phyloP scores from a whole-genome alignment of 2,329 filamentous ascomycete species.

The Emergomyces africanus region DNA sequence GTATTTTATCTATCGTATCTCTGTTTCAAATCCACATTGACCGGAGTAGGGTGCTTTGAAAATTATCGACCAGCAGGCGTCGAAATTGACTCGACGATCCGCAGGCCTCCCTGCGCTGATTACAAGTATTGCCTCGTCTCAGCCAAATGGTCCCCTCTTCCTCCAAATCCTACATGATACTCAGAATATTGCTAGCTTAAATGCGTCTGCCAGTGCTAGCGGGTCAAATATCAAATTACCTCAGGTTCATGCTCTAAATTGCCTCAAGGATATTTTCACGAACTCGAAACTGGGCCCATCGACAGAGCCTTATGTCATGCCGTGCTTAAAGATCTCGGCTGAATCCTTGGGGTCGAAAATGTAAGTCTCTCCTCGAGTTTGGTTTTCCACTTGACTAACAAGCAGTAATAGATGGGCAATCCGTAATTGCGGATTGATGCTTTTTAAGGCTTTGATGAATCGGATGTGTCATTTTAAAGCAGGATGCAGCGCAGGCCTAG shows the following conservation, averaged over 20 bases:
- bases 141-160: slow-evolving; percentile 40
- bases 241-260: slow-evolving; percentile 93
- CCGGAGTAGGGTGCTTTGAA: slow-evolving; percentile 39
- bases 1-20: slow-evolving; percentile 26
- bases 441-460: slow-evolving; percentile 73
- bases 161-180: slow-evolving; percentile 30
- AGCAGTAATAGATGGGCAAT: slow-evolving; percentile 61
- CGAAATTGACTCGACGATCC: slow-evolving; percentile 73
- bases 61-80: slow-evolving; percentile 62
- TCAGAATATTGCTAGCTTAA: slow-evolving; percentile 13
- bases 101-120: slow-evolving; percentile 84
- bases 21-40: slow-evolving; percentile 10
- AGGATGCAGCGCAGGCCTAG: slow-evolving; percentile 37
- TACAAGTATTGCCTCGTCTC: slow-evolving; percentile 56
- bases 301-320: slow-evolving; percentile 61
- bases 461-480: slow-evolving; percentile 37
- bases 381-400: slow-evolving; percentile 1
- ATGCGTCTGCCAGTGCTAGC: slow-evolving; percentile 23
- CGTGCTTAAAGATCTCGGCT: slow-evolving; percentile 66
- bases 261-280: slow-evolving; percentile 81
- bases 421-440: slow-evolving; percentile 80
- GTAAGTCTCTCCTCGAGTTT: slow-evolving; percentile 31
- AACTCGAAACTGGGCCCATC: slow-evolving; percentile 61
- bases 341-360: slow-evolving; percentile 65
- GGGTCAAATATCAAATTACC: slow-evolving; percentile 46